phyloP scores from a whole-genome alignment of 306 rosid species.

The Hippophae tibetana region DNA sequence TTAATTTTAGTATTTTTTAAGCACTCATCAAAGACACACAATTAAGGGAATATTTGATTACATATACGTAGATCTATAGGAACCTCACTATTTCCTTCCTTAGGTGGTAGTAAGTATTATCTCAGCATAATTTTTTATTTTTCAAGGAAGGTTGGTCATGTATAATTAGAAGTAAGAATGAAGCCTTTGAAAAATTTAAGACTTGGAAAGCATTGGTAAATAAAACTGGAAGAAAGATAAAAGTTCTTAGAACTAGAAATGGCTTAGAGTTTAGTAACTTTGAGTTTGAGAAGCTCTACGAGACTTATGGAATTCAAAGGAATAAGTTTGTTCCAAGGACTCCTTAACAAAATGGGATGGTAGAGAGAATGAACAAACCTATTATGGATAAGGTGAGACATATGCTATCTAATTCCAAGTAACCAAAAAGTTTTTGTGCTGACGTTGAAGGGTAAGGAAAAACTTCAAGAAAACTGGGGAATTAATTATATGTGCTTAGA shows the following conservation, averaged over 20 bases:
- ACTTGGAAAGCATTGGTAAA: background rate
- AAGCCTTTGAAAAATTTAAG: background rate
- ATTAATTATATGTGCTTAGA: no score
- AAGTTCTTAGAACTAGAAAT: background rate
- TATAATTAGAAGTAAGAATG: background rate
- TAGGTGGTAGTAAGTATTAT: background rate
- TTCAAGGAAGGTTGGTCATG: background rate
- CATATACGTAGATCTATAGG: background rate
- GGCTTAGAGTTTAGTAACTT: background rate
- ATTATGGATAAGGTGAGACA: no score
- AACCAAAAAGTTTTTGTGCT: no score
- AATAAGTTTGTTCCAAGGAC: background rate
- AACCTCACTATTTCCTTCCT: no score
- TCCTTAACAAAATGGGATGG: no score
- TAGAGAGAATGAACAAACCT: no score
- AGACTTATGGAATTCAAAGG: background rate
- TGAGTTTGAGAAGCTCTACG: background rate
- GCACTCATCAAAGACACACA: background rate
- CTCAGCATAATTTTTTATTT: background rate
- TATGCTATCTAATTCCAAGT: no score
- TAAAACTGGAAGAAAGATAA: background rate
- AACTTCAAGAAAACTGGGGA: no score
- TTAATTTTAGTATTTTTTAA: no score
- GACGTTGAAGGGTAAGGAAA: no score
- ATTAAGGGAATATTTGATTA: background rate